Percentiles rank a stretch among this genome's conserved stretches.
phyloP scores from a whole-genome alignment of 768 basidiomycete species.

The Hygrophoropsis aurantiaca region DNA sequence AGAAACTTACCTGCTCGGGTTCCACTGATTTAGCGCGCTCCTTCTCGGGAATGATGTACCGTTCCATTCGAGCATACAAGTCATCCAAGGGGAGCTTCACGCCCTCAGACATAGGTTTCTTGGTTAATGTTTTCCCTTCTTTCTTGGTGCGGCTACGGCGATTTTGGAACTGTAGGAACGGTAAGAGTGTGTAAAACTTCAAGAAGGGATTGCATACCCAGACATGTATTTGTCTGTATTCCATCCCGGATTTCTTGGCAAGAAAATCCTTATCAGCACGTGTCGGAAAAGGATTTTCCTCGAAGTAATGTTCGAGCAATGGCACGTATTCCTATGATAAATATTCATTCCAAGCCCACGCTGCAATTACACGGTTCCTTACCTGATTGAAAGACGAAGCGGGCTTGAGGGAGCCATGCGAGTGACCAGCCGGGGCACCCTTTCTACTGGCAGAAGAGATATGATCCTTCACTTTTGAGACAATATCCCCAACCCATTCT shows the following conservation, averaged over 20 bases:
- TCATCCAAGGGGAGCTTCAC: conserved; percentile 20
- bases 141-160: conserved; percentile 31
- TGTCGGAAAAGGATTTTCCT: conserved; percentile 47
- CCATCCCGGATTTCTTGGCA: conserved; percentile 45
- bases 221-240: conserved; percentile 43
- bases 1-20: no score
- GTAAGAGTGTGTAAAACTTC: not conserved
- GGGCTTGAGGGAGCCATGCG: no score
- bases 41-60: conserved; percentile 19
- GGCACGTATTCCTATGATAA: conserved; percentile 44
- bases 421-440: no score
- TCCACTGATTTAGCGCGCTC: conserved; percentile 3
- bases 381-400: not conserved
- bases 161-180: conserved; percentile 50
- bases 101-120: conserved; percentile 14
- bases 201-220: conserved; percentile 1
- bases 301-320: conserved; percentile 46
- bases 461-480: no score
- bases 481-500: fast-evolving
- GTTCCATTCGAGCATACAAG: conserved; percentile 26
- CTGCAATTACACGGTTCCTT: not conserved
- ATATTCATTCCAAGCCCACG: not conserved
- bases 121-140: conserved; percentile 33
- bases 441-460: no score
- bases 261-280: conserved; percentile 37